phyloP scores from a whole-genome alignment of 2,329 filamentous ascomycete species.

The Alternaria hordeiaustralica region DNA sequence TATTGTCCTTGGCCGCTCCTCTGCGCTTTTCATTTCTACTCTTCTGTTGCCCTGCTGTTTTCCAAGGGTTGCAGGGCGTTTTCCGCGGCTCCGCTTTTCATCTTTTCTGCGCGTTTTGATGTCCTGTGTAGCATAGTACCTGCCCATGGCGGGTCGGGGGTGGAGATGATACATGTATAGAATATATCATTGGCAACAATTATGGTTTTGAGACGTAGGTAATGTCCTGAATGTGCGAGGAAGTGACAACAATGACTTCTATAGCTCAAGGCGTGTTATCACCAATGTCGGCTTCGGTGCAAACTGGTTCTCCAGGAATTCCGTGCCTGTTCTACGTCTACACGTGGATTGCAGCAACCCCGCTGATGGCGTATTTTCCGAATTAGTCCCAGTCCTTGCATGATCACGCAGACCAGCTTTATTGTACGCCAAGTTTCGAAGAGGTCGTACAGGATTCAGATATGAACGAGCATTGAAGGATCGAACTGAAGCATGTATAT shows the following conservation, averaged over 20 bases:
- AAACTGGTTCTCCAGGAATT: not conserved
- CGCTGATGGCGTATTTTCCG: not conserved
- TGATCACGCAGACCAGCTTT: fast-evolving
- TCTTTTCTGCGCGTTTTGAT: conserved; percentile 5
- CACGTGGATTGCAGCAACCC: not conserved
- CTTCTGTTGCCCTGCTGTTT: conserved; percentile 21
- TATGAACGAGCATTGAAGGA: not conserved
- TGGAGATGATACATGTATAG: conserved; percentile 22
- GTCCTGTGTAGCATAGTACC: conserved; percentile 23
- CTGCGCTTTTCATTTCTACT: conserved; percentile 30
- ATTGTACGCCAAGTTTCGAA: not conserved
- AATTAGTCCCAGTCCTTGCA: not conserved
- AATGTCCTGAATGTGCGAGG: not conserved
- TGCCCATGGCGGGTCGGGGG: conserved; percentile 1
- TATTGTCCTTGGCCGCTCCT: conserved; percentile 23
- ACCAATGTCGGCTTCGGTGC: too few relatives aligned
- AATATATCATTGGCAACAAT: conserved; percentile 13
- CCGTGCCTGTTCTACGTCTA: not conserved
- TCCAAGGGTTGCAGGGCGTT: conserved; percentile 28
- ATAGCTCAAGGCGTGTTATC: not conserved
- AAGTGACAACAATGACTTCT: not conserved
- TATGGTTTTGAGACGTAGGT: not conserved
- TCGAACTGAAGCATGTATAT: conserved; percentile 38
- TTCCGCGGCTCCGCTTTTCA: conserved; percentile 20
- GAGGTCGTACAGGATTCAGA: too few relatives aligned